Base-by-base conservation (phyloP, 2,329 filamentous ascomycete genomes). In the Trichoderma sp. region DNA sequence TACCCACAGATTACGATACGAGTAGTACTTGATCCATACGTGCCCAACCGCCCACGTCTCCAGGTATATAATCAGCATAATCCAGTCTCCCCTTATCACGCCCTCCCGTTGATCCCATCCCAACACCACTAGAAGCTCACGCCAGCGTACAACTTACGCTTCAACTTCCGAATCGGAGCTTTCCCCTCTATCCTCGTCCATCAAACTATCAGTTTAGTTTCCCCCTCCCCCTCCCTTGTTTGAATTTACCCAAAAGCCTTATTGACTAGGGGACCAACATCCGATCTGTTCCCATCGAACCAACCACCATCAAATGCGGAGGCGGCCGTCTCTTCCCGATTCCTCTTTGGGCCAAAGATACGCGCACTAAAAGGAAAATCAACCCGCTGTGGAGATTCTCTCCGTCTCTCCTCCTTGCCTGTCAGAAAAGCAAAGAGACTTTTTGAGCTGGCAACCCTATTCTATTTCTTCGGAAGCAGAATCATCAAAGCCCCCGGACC, bases 331-430 rank as follows among this genome's bases (percentile, higher is more conserved):
- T 63, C 38, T 24, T 50, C 41, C 41, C 60, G 41, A 60, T 74
- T 16, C 71, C 71, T 21, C 50, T 66, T 74, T 67, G 71, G 71
- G 71, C 62, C 63, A 74, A 74, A 74, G 71, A 74, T 74, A 74
- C 71, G 71, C 71, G 62, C 63, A 33, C 62, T n/a, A 45, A 67
- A 33, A 16, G 33, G 50, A 56, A 60, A 38, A 60, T n/a, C n/a
- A 21, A 35, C 21, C 71, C 59, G 60, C 71, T 65, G 71, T 73
- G 71, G 71, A 24, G 68, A 18, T 35, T 38, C 9, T 35, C 5
- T 33, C 33, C 3, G 16, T 45, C 31, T 2, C 14, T 31, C 11
- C 33, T 53, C 38, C 38, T 72, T 53, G 38, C 38, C 50, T 35
- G 27, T 45, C 35, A 63, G 9, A 62, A n/a, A 21, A 21, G 12